Evolutionary conservation across 75 land plant genomes (phyloP).

Genomic region (Adiantum capillusveneris): DNA sequence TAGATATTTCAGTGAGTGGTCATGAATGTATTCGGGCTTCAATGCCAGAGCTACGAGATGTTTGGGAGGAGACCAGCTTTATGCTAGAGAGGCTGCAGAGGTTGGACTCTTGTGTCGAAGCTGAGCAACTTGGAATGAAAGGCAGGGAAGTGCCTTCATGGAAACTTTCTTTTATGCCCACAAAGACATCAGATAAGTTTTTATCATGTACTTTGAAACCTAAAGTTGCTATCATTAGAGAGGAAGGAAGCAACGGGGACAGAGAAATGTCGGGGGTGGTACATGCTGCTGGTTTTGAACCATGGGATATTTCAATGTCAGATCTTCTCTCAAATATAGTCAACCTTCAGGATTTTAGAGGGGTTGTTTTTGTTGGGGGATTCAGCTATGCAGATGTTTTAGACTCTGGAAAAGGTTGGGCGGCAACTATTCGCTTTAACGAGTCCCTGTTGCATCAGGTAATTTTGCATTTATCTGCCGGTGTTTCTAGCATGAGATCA

Average conservation of each 20-base stretch:
- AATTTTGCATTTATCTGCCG: no score
- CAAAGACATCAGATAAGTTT: conserved; percentile 40
- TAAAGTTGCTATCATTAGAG: conserved; percentile 82
- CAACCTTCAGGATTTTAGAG: conserved; percentile 53
- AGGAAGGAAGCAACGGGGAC: conserved; percentile 98
- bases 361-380: conserved; percentile 89
- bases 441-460: conserved; percentile 54
- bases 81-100: conserved; percentile 67
- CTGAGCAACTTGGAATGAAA: conserved; percentile 72
- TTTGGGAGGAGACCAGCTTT: conserved; percentile 94
- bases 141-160: conserved; percentile 57
- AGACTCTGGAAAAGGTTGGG: conserved; percentile 98
- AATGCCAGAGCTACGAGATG: conserved; percentile 58
- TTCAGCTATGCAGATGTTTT: conserved; percentile 96
- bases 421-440: conserved; percentile 84
- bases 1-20: conserved; percentile 59
- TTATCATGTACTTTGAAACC: conserved; percentile 43
- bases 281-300: conserved; percentile 85
- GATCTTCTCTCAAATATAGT: conserved; percentile 53
- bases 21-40: conserved; percentile 37
- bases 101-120: conserved; percentile 64
- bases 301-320: conserved; percentile 93
- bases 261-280: conserved; percentile 94
- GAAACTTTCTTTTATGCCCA: conserved; percentile 72
- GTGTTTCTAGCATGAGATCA: no score